A percentile compares a stretch with the other conserved stretches of the same genome.
phyloP scores from a whole-genome alignment of 768 basidiomycete species.

The Leccinum rimulosum region DNA sequence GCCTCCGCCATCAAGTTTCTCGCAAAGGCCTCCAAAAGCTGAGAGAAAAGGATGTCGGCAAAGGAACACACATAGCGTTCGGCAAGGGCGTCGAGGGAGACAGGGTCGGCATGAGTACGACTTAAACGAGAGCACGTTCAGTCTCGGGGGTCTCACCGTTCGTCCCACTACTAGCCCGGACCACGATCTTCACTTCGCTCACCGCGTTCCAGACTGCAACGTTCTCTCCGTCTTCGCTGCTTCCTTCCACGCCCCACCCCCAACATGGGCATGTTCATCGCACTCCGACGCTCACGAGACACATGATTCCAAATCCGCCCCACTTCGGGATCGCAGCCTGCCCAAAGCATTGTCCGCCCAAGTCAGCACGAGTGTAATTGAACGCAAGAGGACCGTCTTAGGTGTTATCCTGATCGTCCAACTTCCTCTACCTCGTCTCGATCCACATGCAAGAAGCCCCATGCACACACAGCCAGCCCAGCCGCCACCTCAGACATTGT shows the following conservation, averaged over 20 bases:
- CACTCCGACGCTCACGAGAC: slow-evolving; percentile 9
- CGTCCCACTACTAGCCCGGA: slow-evolving; percentile 14
- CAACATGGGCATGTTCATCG: too few relatives aligned
- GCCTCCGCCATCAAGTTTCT: slow-evolving; percentile 69
- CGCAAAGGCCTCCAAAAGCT: slow-evolving; percentile 78
- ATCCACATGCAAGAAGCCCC: slow-evolving; percentile 14
- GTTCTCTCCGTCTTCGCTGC: not conserved
- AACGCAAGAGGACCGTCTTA: slow-evolving; percentile 28
- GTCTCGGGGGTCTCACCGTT: slow-evolving; percentile 29
- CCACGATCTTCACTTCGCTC: slow-evolving; percentile 21
- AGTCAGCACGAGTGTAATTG: slow-evolving; percentile 15
- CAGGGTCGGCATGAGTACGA: slow-evolving; percentile 44
- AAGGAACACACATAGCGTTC: slow-evolving; percentile 62
- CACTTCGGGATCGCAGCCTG: slow-evolving; percentile 43
- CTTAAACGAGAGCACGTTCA: slow-evolving; percentile 42
- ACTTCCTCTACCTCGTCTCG: not conserved
- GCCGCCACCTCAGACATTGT: slow-evolving; percentile 13
- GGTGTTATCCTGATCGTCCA: slow-evolving; percentile 2
- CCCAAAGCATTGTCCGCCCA: slow-evolving; percentile 10
- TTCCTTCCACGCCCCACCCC: slow-evolving; percentile 5
- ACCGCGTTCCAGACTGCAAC: slow-evolving; percentile 15
- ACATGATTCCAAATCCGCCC: slow-evolving; percentile 27
- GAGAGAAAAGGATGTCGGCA: slow-evolving; percentile 73
- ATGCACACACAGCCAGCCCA: slow-evolving; percentile 7
- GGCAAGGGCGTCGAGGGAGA: slow-evolving; percentile 40